A percentile compares a stretch with the other conserved stretches of the same genome.
phyloP scores from a whole-genome alignment of 306 rosid genomes.

The Glycine soja region DNA sequence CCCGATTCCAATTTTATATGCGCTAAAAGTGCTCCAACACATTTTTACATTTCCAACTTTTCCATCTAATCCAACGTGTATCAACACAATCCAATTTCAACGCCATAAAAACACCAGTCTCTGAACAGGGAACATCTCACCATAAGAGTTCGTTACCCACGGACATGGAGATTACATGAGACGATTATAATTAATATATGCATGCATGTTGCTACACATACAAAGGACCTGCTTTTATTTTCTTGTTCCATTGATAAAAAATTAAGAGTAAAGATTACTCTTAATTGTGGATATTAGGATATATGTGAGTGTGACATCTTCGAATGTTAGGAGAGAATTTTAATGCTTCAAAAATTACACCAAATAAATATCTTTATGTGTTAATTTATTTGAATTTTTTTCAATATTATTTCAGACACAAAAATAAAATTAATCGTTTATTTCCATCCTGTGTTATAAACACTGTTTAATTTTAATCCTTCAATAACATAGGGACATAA shows the following conservation, averaged over 20 bases:
- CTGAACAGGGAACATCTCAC: too few species aligned
- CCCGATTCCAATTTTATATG: too few species aligned
- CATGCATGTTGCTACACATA: not conserved
- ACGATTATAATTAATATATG: too few species aligned
- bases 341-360: not conserved
- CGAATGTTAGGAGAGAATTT: not conserved
- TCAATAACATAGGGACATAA: constrained; percentile 1
- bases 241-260: not conserved
- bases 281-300: not conserved
- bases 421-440: not conserved
- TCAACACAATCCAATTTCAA: too few species aligned
- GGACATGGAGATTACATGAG: too few species aligned
- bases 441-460: not conserved
- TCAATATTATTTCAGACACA: not conserved
- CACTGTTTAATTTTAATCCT: not conserved
- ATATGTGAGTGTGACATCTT: not conserved
- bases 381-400: not conserved
- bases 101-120: too few species aligned
- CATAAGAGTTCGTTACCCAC: too few species aligned
- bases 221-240: not conserved
- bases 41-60: too few species aligned
- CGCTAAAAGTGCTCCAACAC: too few species aligned
- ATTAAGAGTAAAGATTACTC: not conserved
- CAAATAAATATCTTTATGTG: not conserved
- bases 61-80: too few species aligned